Conservation (phyloP, 2,329 filamentous ascomycete species). For the Alternaria tenuissima region DNA sequence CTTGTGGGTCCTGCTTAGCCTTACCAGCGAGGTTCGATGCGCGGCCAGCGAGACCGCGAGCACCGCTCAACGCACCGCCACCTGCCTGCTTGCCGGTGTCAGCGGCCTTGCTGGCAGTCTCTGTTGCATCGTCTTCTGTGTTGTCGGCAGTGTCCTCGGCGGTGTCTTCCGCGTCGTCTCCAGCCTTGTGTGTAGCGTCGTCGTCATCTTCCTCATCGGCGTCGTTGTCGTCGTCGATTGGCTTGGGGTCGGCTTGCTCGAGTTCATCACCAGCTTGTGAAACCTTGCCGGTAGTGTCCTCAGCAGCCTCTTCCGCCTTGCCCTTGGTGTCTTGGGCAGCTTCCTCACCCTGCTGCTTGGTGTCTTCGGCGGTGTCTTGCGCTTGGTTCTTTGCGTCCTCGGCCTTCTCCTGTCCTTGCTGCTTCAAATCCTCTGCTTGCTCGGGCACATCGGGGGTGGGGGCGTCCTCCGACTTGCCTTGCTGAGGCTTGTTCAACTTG, state of each 20-base stretch:
- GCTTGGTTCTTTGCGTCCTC: conserved; percentile 53
- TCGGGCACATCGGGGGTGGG: conserved; percentile 48
- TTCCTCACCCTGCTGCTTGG: conserved; percentile 39
- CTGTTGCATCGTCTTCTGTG: conserved; percentile 51
- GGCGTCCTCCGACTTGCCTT: conserved; percentile 44
- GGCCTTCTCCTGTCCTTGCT: conserved; percentile 46
- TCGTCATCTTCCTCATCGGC: conserved; percentile 40
- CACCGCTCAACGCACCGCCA: conserved; percentile 54
- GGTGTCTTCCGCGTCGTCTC: conserved; percentile 56
- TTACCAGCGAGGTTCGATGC: conserved; percentile 58
- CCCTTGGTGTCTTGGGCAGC: conserved; percentile 49
- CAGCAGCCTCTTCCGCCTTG: conserved; percentile 44
- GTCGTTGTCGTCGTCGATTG: conserved; percentile 54
- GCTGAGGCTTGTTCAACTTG: conserved; percentile 53
- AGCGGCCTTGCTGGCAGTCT: conserved; percentile 46
- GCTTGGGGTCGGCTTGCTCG: conserved; percentile 57
- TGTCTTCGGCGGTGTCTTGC: conserved; percentile 47
- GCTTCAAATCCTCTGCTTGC: conserved; percentile 50
- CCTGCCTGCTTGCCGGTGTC: conserved; percentile 47
- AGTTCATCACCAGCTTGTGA: conserved; percentile 57
- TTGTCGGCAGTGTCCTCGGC: conserved; percentile 47
- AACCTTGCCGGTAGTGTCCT: conserved; percentile 57
- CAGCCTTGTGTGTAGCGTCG: conserved; percentile 55
- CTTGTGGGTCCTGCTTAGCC: conserved; percentile 49
- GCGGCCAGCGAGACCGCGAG: conserved; percentile 57